phyloP scores from a whole-genome alignment of 345 rosid genomes.

The Carallia pectinifolia region DNA sequence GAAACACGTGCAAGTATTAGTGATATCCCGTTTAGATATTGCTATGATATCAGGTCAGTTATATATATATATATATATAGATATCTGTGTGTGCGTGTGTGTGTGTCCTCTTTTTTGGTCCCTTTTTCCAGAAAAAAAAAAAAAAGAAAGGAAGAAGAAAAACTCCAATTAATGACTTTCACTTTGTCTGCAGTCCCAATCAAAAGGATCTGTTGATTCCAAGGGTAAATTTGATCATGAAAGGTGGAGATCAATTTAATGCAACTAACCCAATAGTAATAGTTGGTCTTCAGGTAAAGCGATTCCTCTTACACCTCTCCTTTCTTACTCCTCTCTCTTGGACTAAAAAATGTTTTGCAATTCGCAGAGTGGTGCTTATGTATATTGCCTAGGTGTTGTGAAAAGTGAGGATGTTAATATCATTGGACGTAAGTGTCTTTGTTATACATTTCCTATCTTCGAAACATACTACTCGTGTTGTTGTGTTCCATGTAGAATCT shows the following conservation, averaged over 20 bases:
- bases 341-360: constrained; percentile 13
- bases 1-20: constrained; percentile 45
- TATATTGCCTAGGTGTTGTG: constrained; percentile 72
- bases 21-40: constrained; percentile 71
- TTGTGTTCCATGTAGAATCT: neutral
- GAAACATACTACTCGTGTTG: neutral
- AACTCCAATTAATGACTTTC: neutral
- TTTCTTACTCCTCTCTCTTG: constrained; percentile 4
- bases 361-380: constrained; percentile 37
- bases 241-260: constrained; percentile 60
- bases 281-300: constrained; percentile 39
- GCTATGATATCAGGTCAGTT: constrained; percentile 66
- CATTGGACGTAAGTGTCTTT: constrained; percentile 79
- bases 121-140: neutral
- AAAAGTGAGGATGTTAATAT: constrained; percentile 66
- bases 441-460: neutral
- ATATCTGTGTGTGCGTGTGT: no score
- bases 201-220: constrained; percentile 24
- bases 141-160: no score
- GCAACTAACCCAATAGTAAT: constrained; percentile 50
- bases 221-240: constrained; percentile 62
- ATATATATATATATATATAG: neutral
- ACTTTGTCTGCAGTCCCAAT: constrained; percentile 12
- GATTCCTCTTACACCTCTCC: neutral
- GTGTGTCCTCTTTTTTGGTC: neutral